Percentiles rank a stretch among this genome's conserved stretches.
These are phyloP conservation scores for Linum trigynum DNA, from an alignment of 345 rosid genomes.

Conservation along the genomic window DNA sequence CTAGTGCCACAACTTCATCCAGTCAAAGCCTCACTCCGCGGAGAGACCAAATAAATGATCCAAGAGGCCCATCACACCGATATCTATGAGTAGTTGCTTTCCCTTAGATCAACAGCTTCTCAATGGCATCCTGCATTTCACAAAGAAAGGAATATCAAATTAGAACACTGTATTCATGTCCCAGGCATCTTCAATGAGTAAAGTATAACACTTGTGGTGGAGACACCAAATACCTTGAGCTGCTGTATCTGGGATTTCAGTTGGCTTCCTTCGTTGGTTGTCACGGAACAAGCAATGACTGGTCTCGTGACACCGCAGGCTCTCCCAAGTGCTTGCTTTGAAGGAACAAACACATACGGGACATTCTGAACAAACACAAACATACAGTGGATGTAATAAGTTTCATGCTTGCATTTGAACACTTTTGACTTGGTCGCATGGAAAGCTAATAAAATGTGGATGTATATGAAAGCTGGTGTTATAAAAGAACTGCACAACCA, in stretches of 20 bases:
- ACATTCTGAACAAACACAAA: slow-evolving; percentile 46
- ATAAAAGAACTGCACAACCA: neutral
- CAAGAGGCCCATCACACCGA: slow-evolving; percentile 94
- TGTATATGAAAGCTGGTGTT: neutral
- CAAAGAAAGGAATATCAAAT: neutral
- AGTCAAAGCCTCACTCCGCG: slow-evolving; percentile 53
- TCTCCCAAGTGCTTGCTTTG: slow-evolving; percentile 92
- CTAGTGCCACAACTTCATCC: slow-evolving; percentile 32
- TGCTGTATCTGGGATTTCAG: slow-evolving; percentile 77
- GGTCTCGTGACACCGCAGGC: slow-evolving; percentile 97
- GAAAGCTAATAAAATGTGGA: neutral
- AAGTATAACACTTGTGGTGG: neutral
- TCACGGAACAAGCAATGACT: slow-evolving; percentile 85
- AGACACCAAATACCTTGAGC: slow-evolving; percentile 50
- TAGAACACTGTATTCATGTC: neutral
- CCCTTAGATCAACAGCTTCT: slow-evolving; percentile 71
- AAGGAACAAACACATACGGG: slow-evolving; percentile 95
- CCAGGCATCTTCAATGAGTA: too few relatives aligned
- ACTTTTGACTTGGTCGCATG: slow-evolving; percentile 13
- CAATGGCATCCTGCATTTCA: slow-evolving; percentile 77
- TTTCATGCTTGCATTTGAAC: neutral
- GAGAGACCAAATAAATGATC: slow-evolving; percentile 25
- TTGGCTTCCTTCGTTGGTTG: slow-evolving; percentile 76
- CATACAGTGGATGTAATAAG: neutral
- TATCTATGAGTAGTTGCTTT: neutral